Evolutionary conservation across 495 filamentous ascomycete species (phyloP), one percentile per base, ranked within the genome.

Genomic region (Aspergillus diversus): DNA sequence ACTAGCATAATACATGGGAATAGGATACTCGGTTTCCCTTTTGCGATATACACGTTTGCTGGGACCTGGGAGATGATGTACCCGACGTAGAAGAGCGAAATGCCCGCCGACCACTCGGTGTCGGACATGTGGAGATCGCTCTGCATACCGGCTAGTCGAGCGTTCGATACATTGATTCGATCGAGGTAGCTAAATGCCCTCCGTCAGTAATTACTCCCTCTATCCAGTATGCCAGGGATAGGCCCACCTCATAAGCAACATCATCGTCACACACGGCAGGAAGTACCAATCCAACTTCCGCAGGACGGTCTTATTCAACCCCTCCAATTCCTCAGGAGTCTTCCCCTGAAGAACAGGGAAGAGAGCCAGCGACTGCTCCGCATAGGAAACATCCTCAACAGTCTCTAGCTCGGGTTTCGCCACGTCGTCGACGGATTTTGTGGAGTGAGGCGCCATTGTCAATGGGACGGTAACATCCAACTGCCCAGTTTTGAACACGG

Each of bases 81-180:
- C 0, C 63, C 63, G n/a, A 60, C 63, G 33, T 65, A 65, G 34
- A 60, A 65, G 2, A 65, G 50, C 32, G 58, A 60, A 16, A 61
- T 61, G 0, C 57, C 63, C 4, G 51, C 58, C 31, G 57, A 65
- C 52, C 57, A 60, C 39, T 51, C 49, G 5, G 51, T 60, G 33
- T 60, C 58, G 33, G 42, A n/a, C 57, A 65, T 57, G 46, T 61
- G 21, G 11, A 65, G 46, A 42, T 65, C 63, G 2, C 53, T 39
- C 32, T 65, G 57, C 57, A 65, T 60, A 42, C 57, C 57, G 6
- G 58, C 58, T 1, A 65, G 58, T 4, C 63, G 57, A 16, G 63
- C 63, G 15, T 65, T 60, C 6, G 57, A 60, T n/a, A 65, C 58
- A 50, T 65, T 65, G 57, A 60, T 65, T 4, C 63, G 63, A 47